Evolutionary conservation across 805 yeast genomes (phyloP).

Genomic region (Hanseniaspora singularis): DNA sequence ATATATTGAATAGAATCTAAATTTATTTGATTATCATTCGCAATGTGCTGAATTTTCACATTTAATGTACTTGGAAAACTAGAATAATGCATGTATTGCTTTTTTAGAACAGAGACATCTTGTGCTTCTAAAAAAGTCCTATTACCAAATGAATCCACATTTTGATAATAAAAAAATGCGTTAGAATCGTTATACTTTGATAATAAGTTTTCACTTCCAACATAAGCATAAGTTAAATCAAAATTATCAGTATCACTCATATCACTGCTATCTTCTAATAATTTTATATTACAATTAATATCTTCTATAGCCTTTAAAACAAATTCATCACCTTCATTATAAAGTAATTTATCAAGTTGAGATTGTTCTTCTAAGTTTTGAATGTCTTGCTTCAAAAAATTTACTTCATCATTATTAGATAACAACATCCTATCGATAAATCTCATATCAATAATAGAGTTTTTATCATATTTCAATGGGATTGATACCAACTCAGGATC

Average conservation of each 20-base stretch:
- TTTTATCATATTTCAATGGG: conserved; percentile 38
- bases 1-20: conserved; percentile 38
- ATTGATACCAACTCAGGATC: conserved; percentile 28
- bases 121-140: conserved; percentile 62
- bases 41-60: conserved; percentile 57
- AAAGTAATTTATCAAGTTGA: conserved; percentile 47
- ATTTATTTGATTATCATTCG: conserved; percentile 37
- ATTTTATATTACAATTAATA: conserved; percentile 37
- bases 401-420: conserved; percentile 24
- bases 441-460: conserved; percentile 32
- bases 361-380: conserved; percentile 38
- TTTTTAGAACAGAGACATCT: conserved; percentile 61
- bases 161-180: conserved; percentile 65
- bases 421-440: neutral
- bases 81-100: conserved; percentile 49
- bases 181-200: conserved; percentile 29
- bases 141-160: conserved; percentile 55
- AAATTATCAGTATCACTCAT: conserved; percentile 12
- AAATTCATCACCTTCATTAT: conserved; percentile 47
- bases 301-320: conserved; percentile 36
- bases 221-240: conserved; percentile 16
- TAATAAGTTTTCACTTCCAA: conserved; percentile 16
- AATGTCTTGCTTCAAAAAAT: conserved; percentile 51
- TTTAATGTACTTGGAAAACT: conserved; percentile 56
- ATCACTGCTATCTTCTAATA: conserved; percentile 25